Conservation (phyloP, 805 yeast species). For the Yamadazyma sp. region DNA sequence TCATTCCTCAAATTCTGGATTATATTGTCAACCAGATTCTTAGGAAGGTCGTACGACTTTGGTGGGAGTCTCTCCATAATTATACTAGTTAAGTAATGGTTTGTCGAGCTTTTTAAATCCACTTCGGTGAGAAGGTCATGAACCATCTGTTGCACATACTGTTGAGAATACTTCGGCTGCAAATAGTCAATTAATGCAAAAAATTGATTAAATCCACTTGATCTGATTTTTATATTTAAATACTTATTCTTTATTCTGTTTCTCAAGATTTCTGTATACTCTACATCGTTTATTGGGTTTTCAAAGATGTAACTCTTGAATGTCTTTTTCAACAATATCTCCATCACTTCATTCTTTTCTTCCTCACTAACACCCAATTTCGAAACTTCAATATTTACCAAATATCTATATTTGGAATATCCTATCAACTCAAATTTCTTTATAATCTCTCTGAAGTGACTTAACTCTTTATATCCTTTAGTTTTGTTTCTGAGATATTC, state of each 20-base stretch:
- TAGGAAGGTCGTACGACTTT: no score
- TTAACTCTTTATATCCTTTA: not conserved
- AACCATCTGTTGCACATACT: no score
- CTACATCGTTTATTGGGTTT: not conserved
- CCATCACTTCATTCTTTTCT: no score
- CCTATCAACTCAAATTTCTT: slow-evolving; percentile 2
- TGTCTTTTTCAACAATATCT: slow-evolving; percentile 4
- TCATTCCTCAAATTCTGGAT: no score
- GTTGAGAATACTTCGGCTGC: not conserved
- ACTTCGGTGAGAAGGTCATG: no score
- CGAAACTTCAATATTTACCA: no score
- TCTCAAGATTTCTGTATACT: not conserved
- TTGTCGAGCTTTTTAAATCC: no score
- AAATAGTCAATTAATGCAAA: slow-evolving; percentile 4
- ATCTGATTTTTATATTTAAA: slow-evolving; percentile 5
- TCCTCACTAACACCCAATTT: no score
- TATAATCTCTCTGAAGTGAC: not conserved
- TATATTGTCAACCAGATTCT: no score
- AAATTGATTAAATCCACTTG: slow-evolving; percentile 8
- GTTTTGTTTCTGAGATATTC: no score
- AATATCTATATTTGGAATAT: slow-evolving; percentile 5
- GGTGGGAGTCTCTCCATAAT: no score
- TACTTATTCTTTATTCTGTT: slow-evolving; percentile 3
- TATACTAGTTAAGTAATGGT: no score
- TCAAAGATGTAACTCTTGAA: slow-evolving; percentile 6